phyloP scores from a whole-genome alignment of 768 basidiomycete species.

The Lentinula sp. region DNA sequence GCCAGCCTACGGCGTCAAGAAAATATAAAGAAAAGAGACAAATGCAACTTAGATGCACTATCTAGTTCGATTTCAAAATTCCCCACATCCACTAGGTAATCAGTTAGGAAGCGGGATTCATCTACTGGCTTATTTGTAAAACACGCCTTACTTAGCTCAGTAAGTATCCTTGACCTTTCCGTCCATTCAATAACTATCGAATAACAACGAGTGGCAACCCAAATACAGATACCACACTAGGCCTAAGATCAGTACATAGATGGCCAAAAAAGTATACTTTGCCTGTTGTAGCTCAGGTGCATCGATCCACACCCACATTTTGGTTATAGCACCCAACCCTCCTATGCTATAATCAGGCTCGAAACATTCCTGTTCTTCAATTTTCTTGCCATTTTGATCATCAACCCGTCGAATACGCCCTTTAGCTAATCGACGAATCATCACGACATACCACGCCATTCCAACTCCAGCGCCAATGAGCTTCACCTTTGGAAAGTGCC shows the following conservation, averaged over 20 bases:
- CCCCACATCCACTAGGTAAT: too few species aligned
- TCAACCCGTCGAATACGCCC: background rate
- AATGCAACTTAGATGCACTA: too few species aligned
- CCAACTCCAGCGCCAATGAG: constrained; percentile 60
- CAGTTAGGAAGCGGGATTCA: too few species aligned
- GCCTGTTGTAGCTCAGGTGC: background rate
- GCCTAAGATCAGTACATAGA: background rate
- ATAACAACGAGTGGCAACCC: background rate
- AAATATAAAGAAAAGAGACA: too few species aligned
- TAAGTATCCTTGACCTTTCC: too few species aligned
- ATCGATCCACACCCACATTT: constrained; percentile 44
- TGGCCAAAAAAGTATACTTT: background rate
- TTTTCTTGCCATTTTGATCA: background rate
- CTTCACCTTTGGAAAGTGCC: constrained; percentile 38
- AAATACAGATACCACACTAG: background rate
- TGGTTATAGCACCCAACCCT: constrained; percentile 29
- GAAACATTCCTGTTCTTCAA: background rate
- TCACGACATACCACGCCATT: constrained; percentile 64
- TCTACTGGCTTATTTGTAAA: too few species aligned
- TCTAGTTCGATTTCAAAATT: too few species aligned
- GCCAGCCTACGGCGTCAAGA: too few species aligned
- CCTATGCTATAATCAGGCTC: constrained; percentile 23
- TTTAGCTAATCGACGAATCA: constrained; percentile 45
- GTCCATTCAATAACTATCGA: too few species aligned
- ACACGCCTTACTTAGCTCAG: too few species aligned